Base-by-base conservation (phyloP, 257 asterid species). In the Galeopsis tetrahit region DNA sequence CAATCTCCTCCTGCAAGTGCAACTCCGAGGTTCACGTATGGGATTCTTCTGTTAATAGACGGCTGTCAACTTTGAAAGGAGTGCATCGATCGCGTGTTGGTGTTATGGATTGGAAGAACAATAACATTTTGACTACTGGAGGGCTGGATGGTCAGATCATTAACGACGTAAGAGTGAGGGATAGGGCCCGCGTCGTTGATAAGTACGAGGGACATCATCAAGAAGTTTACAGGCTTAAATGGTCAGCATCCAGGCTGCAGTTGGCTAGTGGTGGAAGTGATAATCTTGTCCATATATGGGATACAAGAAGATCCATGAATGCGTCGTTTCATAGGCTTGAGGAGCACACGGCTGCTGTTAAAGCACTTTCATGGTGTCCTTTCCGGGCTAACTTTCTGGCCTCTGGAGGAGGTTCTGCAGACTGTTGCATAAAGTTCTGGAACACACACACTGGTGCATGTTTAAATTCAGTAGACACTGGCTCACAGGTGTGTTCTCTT, bases 1-100 rank as follows among this genome's bases (percentile, higher is more conserved):
- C 96, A 42, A 89, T 94, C 65, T 89, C 98, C 79, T 91, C 98
- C 96, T 93, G 96, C 89, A 85, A 15, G 28, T 21, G 28, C 28
- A 28, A n/a, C n/a, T 21, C 28, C 28, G 28, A 21, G 28, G 28
- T 21, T 21, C 28, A 21, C 28, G 1, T 21, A 21, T 21, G 28
- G 28, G 28, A 21, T 21, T 21, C 28, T 21, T 21, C 28, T 21
- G 28, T 1, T 21, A 21, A 21, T 21, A 21, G 1, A 10, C 15
- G 17, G 11, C 33, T 53, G 34, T 8, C 4, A 53, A 15, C 31
- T 9, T 14, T 28, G 32, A 15, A 52, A 4, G 60, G 10, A 14
- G 4, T 10, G 5, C 60, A 46, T 46, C 15, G 15, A 11, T 46
- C 52, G 6, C 52, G 52, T 46, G 52, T 46, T 11, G 52, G 52